Base-by-base conservation (phyloP, 2,329 filamentous ascomycete species). In the Fusarium sp. region DNA sequence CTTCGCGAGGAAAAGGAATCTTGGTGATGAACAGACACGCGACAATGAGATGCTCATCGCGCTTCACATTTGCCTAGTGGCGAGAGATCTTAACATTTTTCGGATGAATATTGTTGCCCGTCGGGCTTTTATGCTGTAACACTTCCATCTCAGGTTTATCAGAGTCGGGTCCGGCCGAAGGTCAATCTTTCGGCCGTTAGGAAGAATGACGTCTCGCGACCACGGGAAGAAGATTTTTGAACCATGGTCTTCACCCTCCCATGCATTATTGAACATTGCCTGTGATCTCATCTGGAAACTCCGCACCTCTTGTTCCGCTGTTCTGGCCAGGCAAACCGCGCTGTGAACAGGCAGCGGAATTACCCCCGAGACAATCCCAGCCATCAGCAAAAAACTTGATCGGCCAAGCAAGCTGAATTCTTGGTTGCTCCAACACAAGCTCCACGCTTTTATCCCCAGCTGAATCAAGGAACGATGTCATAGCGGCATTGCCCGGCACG, bases 201-300 rank as follows among this genome's bases (percentile, higher is more conserved):
- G 5, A 21, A n/a, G 12, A 46, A 39, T 31, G 23, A 37, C 18
- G 33, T 62, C 39, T 38, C 3, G 25, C 18, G n/a, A 27, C 19
- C 23, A 45, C 0, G 16, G 7, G 0, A 25, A 37, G 11, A 16
- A 21, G 4, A 16, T 21, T 6, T 4, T 21, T 25, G 12, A 37
- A 15, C 0, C 12, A 10, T 35, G n/a, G 0, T 8, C 0, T 25
- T 27, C 14, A 11, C 4, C 15, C 14, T 15, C 12, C 6, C 27
- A 31, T 14, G 23, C 7, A 8, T 25, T 16, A 11, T 4, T 52
- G 33, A 21, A 27, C 14, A 38, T 10, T 54, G 19, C 10, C 10
- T 21, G 10, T 14, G 19, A n/a, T 39, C 18, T n/a, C 14, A 18
- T 39, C 10, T 16, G 33, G 49, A 27, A 39, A 27, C 23, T 27